A percentile compares a stretch with the other conserved stretches of the same genome.
phyloP scores from a whole-genome alignment of 345 rosid species.

The Brassica cretica region DNA sequence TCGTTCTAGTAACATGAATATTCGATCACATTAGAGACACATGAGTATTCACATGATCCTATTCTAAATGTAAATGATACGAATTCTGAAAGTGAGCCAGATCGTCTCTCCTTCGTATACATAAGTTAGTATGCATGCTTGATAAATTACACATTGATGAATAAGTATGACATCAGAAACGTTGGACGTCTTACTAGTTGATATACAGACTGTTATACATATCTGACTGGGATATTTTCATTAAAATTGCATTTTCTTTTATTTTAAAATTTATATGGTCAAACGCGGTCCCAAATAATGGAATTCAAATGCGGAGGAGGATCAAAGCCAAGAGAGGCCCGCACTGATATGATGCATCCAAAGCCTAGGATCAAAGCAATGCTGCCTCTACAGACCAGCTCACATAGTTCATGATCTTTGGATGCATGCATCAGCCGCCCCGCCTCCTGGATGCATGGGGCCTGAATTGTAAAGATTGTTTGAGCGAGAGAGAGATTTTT shows the following conservation, averaged over 20 bases:
- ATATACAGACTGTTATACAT: background rate
- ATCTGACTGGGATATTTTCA: background rate
- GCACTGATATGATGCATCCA: no score
- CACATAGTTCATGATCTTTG: background rate
- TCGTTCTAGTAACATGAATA: no score
- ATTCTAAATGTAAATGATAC: no score
- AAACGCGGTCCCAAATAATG: background rate
- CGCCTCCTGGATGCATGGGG: background rate
- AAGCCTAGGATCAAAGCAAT: no score
- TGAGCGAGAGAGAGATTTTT: background rate
- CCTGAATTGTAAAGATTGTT: background rate
- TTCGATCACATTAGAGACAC: no score
- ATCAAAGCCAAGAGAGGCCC: background rate
- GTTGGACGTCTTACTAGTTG: background rate
- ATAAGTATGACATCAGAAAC: background rate
- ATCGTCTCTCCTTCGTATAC: background rate
- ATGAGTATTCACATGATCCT: no score
- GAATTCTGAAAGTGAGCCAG: no score
- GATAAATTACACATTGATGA: background rate
- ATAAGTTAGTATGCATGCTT: background rate
- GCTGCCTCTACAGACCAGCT: background rate
- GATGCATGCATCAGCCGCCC: background rate
- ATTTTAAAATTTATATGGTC: background rate
- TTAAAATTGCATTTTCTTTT: no score
- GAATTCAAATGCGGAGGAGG: background rate